These are phyloP conservation scores for Phyllosticta paracitricarpa DNA, from an alignment of 2,329 filamentous ascomycete species.

Conservation along the genomic window DNA sequence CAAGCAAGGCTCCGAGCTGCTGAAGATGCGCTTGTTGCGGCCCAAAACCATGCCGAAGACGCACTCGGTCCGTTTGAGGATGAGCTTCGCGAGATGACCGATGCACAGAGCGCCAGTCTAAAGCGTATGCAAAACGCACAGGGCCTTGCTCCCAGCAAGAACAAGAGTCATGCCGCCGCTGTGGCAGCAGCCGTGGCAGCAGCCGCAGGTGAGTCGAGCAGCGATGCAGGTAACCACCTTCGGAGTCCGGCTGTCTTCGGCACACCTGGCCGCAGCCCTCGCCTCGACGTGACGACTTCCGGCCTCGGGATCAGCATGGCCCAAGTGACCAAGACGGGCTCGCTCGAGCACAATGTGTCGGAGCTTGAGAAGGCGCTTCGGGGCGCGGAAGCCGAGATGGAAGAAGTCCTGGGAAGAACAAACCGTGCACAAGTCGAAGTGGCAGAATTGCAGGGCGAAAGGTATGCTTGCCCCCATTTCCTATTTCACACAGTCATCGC, in stretches of 20 bases:
- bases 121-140: conserved; percentile 51
- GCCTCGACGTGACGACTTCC: conserved; percentile 51
- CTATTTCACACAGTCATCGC: background rate
- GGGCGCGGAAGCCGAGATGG: conserved; percentile 71
- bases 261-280: conserved; percentile 49
- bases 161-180: background rate
- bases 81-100: conserved; percentile 64
- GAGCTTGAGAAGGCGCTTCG: conserved; percentile 76
- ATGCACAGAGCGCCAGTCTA: conserved; percentile 67
- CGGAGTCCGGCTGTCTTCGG: conserved; percentile 33
- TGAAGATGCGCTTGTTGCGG: conserved; percentile 73
- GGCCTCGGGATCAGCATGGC: conserved; percentile 50
- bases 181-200: background rate
- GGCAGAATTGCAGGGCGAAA: conserved; percentile 63
- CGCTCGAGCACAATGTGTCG: conserved; percentile 65
- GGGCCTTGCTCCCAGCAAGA: conserved; percentile 16
- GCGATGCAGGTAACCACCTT: conserved; percentile 12
- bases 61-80: conserved; percentile 76
- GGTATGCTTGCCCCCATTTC: conserved; percentile 25
- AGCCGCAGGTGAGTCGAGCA: background rate
- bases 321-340: conserved; percentile 63
- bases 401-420: conserved; percentile 73
- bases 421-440: conserved; percentile 77
- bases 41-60: conserved; percentile 81
- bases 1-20: conserved; percentile 70